Conservation (phyloP, 1,284 basidiomycete species). For the Calocybe gambosa region DNA sequence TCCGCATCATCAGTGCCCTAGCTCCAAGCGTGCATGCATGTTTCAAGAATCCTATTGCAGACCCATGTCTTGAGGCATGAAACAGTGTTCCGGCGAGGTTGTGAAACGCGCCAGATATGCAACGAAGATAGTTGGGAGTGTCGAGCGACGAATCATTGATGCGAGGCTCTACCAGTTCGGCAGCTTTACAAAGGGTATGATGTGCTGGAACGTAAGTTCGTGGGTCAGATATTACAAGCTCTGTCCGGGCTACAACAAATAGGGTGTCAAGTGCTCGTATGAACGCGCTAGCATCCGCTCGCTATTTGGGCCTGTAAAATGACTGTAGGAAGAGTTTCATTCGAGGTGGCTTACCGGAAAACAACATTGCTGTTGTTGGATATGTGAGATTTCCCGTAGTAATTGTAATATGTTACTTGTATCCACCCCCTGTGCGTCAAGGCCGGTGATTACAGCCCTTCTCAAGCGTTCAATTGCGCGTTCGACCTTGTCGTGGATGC, state of each 20-base stretch:
- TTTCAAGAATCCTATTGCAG: slow-evolving; percentile 59
- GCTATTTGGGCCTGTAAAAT: slow-evolving; percentile 18
- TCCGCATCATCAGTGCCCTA: slow-evolving; percentile 34
- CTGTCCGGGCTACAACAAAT: slow-evolving; percentile 51
- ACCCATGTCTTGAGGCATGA: slow-evolving; percentile 50
- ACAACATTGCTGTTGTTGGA: slow-evolving; percentile 22
- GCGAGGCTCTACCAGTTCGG: slow-evolving; percentile 30
- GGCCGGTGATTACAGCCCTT: slow-evolving; percentile 36
- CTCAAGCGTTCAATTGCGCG: slow-evolving; percentile 57
- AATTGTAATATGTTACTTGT: slow-evolving; percentile 16
- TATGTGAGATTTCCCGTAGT: slow-evolving; percentile 24
- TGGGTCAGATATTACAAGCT: slow-evolving; percentile 38
- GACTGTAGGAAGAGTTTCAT: not conserved
- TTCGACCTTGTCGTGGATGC: slow-evolving; percentile 45
- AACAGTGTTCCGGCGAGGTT: slow-evolving; percentile 61
- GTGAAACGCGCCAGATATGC: slow-evolving; percentile 62
- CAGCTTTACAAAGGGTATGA: slow-evolving; percentile 41
- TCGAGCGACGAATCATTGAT: slow-evolving; percentile 20
- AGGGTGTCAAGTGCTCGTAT: slow-evolving; percentile 54
- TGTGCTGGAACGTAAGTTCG: slow-evolving; percentile 47
- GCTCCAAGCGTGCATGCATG: slow-evolving; percentile 51
- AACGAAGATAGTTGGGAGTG: slow-evolving; percentile 53
- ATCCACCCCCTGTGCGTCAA: slow-evolving; percentile 29
- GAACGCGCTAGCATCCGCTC: slow-evolving; percentile 29
- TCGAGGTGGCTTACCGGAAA: slow-evolving; percentile 21